These are phyloP conservation scores for Luffa acutangula DNA, from an alignment of 306 rosid genomes.

Conservation along the genomic window DNA sequence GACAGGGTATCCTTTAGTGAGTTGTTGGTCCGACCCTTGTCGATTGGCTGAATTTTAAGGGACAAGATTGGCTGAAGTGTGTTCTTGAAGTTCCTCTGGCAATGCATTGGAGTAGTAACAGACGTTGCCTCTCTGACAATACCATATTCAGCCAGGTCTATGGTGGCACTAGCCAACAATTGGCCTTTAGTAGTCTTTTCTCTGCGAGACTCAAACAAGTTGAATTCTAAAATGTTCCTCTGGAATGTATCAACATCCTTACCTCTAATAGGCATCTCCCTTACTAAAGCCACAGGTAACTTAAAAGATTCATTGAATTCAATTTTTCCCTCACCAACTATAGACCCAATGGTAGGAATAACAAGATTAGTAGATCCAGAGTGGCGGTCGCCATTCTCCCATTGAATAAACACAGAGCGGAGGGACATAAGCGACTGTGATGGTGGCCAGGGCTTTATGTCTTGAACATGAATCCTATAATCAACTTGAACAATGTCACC, in stretches of 20 bases:
- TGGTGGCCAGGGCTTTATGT: slow-evolving; percentile 96
- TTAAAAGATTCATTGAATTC: slow-evolving; percentile 71
- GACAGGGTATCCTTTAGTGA: slow-evolving; percentile 36
- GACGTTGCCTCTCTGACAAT: slow-evolving; percentile 45
- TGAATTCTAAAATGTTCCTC: slow-evolving; percentile 72
- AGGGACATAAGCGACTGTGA: slow-evolving; percentile 64
- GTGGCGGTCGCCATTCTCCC: slow-evolving; percentile 81
- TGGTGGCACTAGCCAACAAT: slow-evolving; percentile 60
- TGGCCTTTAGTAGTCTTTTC: slow-evolving; percentile 78
- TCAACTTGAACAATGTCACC: slow-evolving; percentile 41
- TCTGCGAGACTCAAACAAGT: slow-evolving; percentile 75
- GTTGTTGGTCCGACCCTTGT: slow-evolving; percentile 33
- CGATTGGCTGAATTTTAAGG: slow-evolving; percentile 55
- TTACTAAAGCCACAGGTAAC: slow-evolving; percentile 54
- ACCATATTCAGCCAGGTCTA: slow-evolving; percentile 86
- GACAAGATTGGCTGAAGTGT: slow-evolving; percentile 61
- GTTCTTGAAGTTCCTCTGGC: slow-evolving; percentile 76
- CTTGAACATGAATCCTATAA: slow-evolving; percentile 60
- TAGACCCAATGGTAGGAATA: slow-evolving; percentile 52
- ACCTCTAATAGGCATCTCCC: slow-evolving; percentile 59
- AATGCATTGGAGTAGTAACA: slow-evolving; percentile 48
- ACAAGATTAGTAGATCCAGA: slow-evolving; percentile 72
- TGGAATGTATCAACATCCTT: slow-evolving; percentile 52
- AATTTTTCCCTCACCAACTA: slow-evolving; percentile 66
- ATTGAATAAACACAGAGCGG: slow-evolving; percentile 71